These are phyloP conservation scores for Pseudocercospora fuligena DNA, from an alignment of 2,329 filamentous ascomycete species.

Conservation along the genomic window DNA sequence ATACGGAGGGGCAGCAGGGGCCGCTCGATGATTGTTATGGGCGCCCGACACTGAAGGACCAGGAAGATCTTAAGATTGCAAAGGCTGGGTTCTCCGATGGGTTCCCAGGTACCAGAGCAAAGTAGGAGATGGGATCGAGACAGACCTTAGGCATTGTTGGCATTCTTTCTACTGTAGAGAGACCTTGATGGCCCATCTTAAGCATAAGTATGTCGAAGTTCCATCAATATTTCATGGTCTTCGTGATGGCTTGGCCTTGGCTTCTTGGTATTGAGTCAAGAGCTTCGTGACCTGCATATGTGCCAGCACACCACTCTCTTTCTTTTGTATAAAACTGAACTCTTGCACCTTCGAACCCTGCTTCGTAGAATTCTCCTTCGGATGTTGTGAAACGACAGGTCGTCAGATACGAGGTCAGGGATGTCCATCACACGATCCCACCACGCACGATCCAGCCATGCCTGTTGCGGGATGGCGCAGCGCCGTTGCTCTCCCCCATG, in stretches of 20 bases:
- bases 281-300: background rate
- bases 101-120: background rate
- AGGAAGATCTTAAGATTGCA: background rate
- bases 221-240: too few species aligned
- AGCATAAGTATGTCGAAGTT: too few species aligned
- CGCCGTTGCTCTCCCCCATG: slow-evolving; percentile 9
- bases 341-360: background rate
- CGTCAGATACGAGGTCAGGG: background rate
- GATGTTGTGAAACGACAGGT: background rate
- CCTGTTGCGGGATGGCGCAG: background rate
- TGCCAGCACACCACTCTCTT: background rate
- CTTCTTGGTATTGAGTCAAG: too few species aligned
- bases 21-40: background rate
- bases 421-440: background rate
- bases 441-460: background rate
- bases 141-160: too few species aligned
- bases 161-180: too few species aligned
- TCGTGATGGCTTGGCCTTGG: too few species aligned
- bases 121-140: too few species aligned
- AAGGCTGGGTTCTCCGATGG: background rate
- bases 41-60: background rate
- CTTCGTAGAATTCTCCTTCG: background rate
- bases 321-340: background rate
- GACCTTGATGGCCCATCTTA: too few species aligned
- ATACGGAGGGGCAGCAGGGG: background rate